Evolutionary conservation across 768 basidiomycete species (phyloP).

Genomic region (Termitomyces titanicus): DNA sequence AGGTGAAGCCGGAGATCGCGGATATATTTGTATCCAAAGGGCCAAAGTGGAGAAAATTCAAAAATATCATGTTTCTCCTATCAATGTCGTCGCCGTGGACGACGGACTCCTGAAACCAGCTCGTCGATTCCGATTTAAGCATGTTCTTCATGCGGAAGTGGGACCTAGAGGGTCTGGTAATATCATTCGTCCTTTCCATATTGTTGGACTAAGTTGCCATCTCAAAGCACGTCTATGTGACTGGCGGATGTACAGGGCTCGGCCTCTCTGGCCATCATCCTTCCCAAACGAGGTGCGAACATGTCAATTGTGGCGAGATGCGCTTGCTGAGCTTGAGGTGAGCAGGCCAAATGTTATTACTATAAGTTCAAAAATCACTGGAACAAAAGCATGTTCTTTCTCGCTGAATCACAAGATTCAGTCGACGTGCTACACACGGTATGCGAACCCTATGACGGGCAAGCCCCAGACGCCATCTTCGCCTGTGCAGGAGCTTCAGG

Average conservation of each 20-base stretch:
- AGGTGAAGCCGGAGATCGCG: too few species aligned
- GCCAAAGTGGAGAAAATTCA: too few species aligned
- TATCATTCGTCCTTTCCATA: neutral
- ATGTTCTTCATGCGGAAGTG: slow-evolving; percentile 34
- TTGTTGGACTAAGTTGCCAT: neutral
- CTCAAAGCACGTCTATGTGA: slow-evolving; percentile 76
- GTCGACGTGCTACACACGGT: slow-evolving; percentile 58
- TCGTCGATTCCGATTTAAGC: too few species aligned
- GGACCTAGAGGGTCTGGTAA: slow-evolving; percentile 48
- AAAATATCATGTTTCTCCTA: too few species aligned
- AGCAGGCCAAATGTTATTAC: too few species aligned
- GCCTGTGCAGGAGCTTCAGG: slow-evolving; percentile 71
- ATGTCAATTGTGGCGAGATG: slow-evolving; percentile 84
- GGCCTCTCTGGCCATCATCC: slow-evolving; percentile 71
- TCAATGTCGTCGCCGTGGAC: too few species aligned
- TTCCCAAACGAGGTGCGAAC: slow-evolving; percentile 69
- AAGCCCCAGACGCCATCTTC: slow-evolving; percentile 71
- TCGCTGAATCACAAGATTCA: slow-evolving; percentile 52
- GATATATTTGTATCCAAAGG: too few species aligned
- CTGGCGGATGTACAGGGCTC: slow-evolving; percentile 80
- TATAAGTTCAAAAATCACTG: slow-evolving; percentile 52
- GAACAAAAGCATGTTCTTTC: slow-evolving; percentile 66
- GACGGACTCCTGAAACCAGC: too few species aligned
- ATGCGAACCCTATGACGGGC: slow-evolving; percentile 46
- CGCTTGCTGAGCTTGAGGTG: slow-evolving; percentile 65